Evolutionary conservation across 352 stramenopile species (phyloP), one percentile per base, ranked within the genome.

Genomic region (Phytopythium cucurbitacearum): DNA sequence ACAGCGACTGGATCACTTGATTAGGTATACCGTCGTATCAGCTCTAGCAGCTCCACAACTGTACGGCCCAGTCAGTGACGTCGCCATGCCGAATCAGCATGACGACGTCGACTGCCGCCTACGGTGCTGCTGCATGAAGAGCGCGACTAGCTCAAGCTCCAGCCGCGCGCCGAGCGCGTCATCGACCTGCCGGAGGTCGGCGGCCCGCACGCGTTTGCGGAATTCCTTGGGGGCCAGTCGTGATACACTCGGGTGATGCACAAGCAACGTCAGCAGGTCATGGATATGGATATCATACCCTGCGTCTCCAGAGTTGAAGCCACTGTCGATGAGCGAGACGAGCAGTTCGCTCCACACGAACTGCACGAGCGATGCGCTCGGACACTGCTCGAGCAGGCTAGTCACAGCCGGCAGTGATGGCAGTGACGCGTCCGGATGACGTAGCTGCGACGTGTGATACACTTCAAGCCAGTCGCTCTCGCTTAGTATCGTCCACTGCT

Each of bases 331-430:
- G 0, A 85, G 52, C 9, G 55, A 16, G 0, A 73, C 37, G 1
- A 90, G 58, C 33, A 90, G 51, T 40, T 73, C 54, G 37, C 69
- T 56, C 80, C 80, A 90, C 8, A 85, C 64, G 40, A 90, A 86
- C 3, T 37, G 39, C 2, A 51, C 63, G 28, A 83, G 64, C 1
- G 61, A 68, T 41, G 77, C 70, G 40, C 72, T 83, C 7, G n/a
- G 56, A 10, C 66, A 79, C 4, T 72, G 60, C 33, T 81, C 41
- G 8, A 87, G 47, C 10, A 80, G 35, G 41, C 63, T 66, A 47
- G 64, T 65, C 33, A 84, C 41, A 40, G 67, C 59, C 0, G 48
- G 32, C 5, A 64, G 33, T 12, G 53, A 16, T 5, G 71, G 70
- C 2, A 69, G n/a, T 1, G 41, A 44, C 15, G 5, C 16, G 15